Conservation (phyloP, 2,329 filamentous ascomycete species). For the Fusarium verticillioides region DNA sequence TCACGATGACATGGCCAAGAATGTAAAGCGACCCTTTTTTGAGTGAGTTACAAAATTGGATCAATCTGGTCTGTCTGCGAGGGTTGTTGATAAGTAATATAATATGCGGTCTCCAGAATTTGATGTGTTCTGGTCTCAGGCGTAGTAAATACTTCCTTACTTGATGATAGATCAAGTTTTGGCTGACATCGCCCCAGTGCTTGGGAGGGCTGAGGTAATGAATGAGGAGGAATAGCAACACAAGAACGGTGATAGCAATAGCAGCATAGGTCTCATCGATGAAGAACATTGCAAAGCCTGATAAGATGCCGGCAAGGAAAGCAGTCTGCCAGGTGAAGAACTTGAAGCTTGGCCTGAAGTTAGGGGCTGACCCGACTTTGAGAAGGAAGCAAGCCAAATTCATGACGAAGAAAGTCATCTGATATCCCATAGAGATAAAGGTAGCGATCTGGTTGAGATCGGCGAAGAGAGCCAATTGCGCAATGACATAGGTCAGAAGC, state of each 20-base stretch:
- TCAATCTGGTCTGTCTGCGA: constrained; percentile 82
- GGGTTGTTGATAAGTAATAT: constrained; percentile 86
- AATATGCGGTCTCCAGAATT: constrained; percentile 92
- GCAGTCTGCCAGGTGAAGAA: constrained; percentile 92
- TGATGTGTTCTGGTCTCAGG: constrained; percentile 88
- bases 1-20: constrained; percentile 87
- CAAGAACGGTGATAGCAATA: constrained; percentile 76
- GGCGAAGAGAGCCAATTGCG: constrained; percentile 83
- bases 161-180: constrained; percentile 87
- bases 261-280: constrained; percentile 85
- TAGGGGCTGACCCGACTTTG: constrained; percentile 87
- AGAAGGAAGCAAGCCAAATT: constrained; percentile 88
- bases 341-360: constrained; percentile 88
- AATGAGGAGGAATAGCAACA: constrained; percentile 84
- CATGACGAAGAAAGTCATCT: constrained; percentile 92
- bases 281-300: constrained; percentile 87
- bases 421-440: constrained; percentile 89
- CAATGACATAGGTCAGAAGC: constrained; percentile 77
- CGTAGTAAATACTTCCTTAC: constrained; percentile 87
- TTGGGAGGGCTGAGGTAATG: constrained; percentile 89
- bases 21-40: constrained; percentile 91
- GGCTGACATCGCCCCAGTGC: constrained; percentile 89
- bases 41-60: constrained; percentile 90
- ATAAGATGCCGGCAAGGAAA: constrained; percentile 77
- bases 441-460: constrained; percentile 91